A percentile compares a stretch with the other conserved stretches of the same genome.
These are phyloP conservation scores for Triglochin maritima DNA, from an alignment of 106 monocot species.

Conservation along the genomic window DNA sequence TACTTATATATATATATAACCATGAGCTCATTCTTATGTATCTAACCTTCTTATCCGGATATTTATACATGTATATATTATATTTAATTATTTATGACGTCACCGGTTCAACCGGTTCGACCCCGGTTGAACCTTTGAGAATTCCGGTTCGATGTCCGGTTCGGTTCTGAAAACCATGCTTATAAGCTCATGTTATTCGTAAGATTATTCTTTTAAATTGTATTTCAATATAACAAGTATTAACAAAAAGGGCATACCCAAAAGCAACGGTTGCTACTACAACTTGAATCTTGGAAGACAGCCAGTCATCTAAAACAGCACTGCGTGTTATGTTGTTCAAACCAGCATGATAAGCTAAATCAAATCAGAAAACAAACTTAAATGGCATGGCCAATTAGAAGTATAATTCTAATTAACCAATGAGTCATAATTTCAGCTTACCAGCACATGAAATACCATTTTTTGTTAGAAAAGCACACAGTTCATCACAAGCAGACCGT, in stretches of 20 bases:
- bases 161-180: too few species aligned
- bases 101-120: too few species aligned
- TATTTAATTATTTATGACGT: too few species aligned
- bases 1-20: too few species aligned
- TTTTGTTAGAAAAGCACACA: conserved; percentile 46
- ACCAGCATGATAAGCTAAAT: conserved; percentile 89
- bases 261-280: conserved; percentile 97
- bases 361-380: neutral
- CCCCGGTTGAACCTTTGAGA: too few species aligned
- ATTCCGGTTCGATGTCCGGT: too few species aligned
- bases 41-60: too few species aligned
- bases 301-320: conserved; percentile 73
- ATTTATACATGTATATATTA: too few species aligned
- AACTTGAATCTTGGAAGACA: conserved; percentile 81
- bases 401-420: neutral
- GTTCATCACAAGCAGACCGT: conserved; percentile 69
- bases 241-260: conserved; percentile 35
- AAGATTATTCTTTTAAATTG: too few species aligned
- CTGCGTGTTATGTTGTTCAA: conserved; percentile 65
- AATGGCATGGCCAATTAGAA: neutral
- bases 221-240: too few species aligned
- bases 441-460: conserved; percentile 76
- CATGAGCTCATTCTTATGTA: too few species aligned
- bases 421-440: conserved; percentile 8
- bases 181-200: too few species aligned